Percentiles rank a stretch among this genome's conserved stretches.
Conservation (phyloP, 345 rosid genomes). For the Eutrema yunnanense region DNA sequence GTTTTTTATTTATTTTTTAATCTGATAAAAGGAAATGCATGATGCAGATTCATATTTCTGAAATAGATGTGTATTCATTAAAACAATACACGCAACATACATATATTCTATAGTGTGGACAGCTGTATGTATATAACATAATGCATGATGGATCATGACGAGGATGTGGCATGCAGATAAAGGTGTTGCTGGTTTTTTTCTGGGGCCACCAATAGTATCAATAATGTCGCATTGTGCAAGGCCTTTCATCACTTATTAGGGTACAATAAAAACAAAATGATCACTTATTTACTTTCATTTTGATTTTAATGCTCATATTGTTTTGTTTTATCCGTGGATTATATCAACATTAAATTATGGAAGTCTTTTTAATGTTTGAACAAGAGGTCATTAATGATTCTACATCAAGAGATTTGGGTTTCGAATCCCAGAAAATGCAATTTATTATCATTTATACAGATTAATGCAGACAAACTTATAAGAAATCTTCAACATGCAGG, state of each 20-base stretch:
- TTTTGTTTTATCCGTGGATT: too few relatives aligned
- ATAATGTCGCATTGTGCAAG: conserved; percentile 18
- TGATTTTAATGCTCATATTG: background rate
- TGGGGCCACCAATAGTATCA: conserved; percentile 23
- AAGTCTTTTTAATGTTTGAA: too few relatives aligned
- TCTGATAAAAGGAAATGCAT: background rate
- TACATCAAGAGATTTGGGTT: too few relatives aligned
- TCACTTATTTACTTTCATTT: background rate
- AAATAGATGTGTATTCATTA: background rate
- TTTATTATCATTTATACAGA: too few relatives aligned
- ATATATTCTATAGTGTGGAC: conserved; percentile 20
- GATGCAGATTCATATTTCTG: background rate
- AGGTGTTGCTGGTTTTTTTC: background rate
- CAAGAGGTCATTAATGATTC: too few relatives aligned
- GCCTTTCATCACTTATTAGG: background rate
- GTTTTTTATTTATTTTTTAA: background rate
- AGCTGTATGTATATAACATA: conserved; percentile 24
- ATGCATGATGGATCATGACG: conserved; percentile 25
- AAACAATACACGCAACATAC: conserved; percentile 14
- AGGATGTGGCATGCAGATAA: conserved; percentile 27
- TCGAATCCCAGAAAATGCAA: too few relatives aligned
- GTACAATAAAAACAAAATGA: background rate
- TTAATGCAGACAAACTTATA: too few relatives aligned
- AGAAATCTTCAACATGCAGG: too few relatives aligned
- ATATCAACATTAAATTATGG: too few relatives aligned